Conservation (phyloP, 345 rosid species). For the Arabis hirsuta region DNA sequence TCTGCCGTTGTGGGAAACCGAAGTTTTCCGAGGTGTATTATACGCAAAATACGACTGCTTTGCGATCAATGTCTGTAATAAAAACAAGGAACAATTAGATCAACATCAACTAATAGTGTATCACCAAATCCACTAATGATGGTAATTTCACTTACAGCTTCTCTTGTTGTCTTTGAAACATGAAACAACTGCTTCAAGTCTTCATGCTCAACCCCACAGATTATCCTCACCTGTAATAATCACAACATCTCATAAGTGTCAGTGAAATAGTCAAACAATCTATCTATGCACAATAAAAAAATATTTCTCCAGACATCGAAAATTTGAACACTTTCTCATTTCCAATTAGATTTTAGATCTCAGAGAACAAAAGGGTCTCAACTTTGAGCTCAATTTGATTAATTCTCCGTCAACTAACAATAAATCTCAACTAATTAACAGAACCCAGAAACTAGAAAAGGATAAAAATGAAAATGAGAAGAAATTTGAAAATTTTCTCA, state of each 20-base stretch:
- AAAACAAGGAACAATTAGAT: not conserved
- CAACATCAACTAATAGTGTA: not conserved
- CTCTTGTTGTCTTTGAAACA: conserved; percentile 70
- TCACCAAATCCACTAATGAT: not conserved
- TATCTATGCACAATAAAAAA: not conserved
- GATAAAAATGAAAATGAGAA: not conserved
- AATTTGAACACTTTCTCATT: not conserved
- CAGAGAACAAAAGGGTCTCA: not conserved
- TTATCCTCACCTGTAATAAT: conserved; percentile 61
- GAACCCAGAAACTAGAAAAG: not conserved
- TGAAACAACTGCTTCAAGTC: conserved; percentile 73
- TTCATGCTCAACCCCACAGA: conserved; percentile 73
- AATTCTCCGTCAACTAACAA: not conserved
- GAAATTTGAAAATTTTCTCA: not conserved
- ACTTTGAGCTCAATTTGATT: not conserved
- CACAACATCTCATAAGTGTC: conserved; percentile 1
- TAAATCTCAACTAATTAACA: not conserved
- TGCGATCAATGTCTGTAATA: conserved; percentile 64
- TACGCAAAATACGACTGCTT: conserved; percentile 68
- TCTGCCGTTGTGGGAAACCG: conserved; percentile 40
- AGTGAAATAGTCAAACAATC: conserved; percentile 14
- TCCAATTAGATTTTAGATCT: not conserved
- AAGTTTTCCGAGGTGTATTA: conserved; percentile 67
- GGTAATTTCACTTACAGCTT: conserved; percentile 61
- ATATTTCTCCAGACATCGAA: not conserved